A percentile compares a stretch with the other conserved stretches of the same genome.
Conservation (phyloP, 306 rosid species). For the Cicer pinnatifidum region DNA sequence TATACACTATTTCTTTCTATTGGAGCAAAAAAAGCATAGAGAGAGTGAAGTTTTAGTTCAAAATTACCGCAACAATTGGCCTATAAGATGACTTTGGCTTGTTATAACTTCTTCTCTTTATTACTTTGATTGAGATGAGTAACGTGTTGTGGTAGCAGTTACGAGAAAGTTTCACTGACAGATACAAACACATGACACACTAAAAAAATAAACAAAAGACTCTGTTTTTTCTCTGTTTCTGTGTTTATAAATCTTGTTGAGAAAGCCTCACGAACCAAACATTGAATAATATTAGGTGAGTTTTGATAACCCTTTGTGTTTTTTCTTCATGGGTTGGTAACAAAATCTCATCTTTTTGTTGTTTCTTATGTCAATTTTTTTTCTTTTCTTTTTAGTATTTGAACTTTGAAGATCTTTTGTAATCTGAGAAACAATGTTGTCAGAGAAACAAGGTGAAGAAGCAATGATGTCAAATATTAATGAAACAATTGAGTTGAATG, state of each 20-base stretch:
- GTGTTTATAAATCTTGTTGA: constrained; percentile 34
- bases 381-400: background rate
- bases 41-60: background rate
- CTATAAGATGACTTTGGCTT: constrained; percentile 45
- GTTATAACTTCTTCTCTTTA: constrained; percentile 29
- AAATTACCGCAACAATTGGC: constrained; percentile 35
- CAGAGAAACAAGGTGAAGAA: constrained; percentile 74
- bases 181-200: constrained; percentile 31
- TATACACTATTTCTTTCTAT: constrained; percentile 8
- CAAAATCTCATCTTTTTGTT: constrained; percentile 30
- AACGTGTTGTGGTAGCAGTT: constrained; percentile 27
- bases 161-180: constrained; percentile 43
- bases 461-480: constrained; percentile 61
- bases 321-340: constrained; percentile 36
- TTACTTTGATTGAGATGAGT: constrained; percentile 26
- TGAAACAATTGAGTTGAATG: constrained; percentile 51
- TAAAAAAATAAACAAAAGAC: background rate
- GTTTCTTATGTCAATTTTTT: background rate
- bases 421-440: constrained; percentile 54
- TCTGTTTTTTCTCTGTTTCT: constrained; percentile 43
- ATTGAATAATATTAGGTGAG: constrained; percentile 41
- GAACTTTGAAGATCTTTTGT: constrained; percentile 47
- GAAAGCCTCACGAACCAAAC: constrained; percentile 36
- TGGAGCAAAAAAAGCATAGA: background rate
- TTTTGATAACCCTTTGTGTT: background rate